Percentiles rank a stretch among this genome's conserved stretches.
phyloP scores from a whole-genome alignment of 2,329 filamentous ascomycete species.

The Sporothrix sp. region DNA sequence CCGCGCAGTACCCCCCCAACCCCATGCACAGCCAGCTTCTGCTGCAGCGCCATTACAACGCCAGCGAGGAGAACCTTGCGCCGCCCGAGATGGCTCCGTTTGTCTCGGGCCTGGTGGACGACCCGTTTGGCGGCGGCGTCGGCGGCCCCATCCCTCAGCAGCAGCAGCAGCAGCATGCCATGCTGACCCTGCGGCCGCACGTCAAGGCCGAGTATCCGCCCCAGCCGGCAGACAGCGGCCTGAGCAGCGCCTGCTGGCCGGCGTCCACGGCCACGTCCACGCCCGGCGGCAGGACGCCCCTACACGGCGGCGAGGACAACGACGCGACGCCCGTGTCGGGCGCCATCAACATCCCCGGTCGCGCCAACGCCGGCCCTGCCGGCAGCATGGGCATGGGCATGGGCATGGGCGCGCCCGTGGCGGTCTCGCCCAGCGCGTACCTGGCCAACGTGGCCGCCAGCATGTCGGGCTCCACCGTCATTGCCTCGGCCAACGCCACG shows the following conservation, averaged over 20 bases:
- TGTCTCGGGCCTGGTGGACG: constrained; percentile 22
- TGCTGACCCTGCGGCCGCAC: constrained; percentile 5
- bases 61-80: not conserved
- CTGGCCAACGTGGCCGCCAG: constrained; percentile 13
- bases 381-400: no score
- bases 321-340: not conserved
- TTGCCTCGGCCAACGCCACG: constrained; percentile 11
- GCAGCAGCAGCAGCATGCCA: not conserved
- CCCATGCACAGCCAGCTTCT: not conserved
- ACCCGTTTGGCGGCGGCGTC: constrained; percentile 20
- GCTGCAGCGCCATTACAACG: not conserved
- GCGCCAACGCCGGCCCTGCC: no score
- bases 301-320: not conserved
- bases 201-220: constrained; percentile 1
- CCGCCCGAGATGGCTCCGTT: constrained; percentile 11
- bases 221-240: not conserved
- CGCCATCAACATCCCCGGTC: constrained; percentile 6
- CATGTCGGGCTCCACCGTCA: constrained; percentile 11
- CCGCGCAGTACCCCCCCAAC: constrained; percentile 1
- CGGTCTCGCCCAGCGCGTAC: constrained; percentile 10
- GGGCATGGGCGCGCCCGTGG: not conserved
- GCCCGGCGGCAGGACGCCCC: not conserved
- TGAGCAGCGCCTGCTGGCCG: constrained; percentile 6
- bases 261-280: not conserved
- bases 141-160: not conserved